Evolutionary conservation across 2,329 filamentous ascomycete genomes (phyloP), one percentile per base, ranked within the genome.

Genomic region (Fusarium sterilihyphosum): DNA sequence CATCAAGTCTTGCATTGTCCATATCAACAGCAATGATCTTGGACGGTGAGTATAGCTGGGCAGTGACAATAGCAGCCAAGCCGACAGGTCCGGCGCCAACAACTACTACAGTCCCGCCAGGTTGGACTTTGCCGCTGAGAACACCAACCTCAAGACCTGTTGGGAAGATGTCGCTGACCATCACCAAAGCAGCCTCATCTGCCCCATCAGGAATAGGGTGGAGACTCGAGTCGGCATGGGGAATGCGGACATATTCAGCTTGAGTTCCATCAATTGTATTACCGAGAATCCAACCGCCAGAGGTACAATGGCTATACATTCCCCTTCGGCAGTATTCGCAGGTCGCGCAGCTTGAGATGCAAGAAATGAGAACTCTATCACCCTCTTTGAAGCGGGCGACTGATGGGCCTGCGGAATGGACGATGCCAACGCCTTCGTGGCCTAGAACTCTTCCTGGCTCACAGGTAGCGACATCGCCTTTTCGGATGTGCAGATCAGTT

Each of bases 11-110:
- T 46, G 83, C 82, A 6, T 82, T 79, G 65, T 90, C 88, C 44
- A 81, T 80, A 73, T 90, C 89, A 29, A 91, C 80, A 69, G 86
- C 83, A 16, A 90, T 85, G 31, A 90, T 80, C 67, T 83, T 80
- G 6, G 84, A 81, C 1, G 89, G 88, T 0, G 86, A 85, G 75
- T 89, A 90, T 58, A 91, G 81, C 75, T 86, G 84, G 6, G 88
- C 84, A 8, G 88, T 88, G 49, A 90, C 81, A n/a, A 89, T 78
- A 2, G 85, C 85, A 1, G 87, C 86, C n/a, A 90, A 79, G 1
- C 89, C 89, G 4, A 91, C 84, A 0, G 88, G 88, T 0, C 89
- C 89, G 6, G 85, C 83, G 3, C 89, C 89, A 5, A 91, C 84
- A 59, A 91, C 85, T 0, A 83, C 88, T 2, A 90, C 86, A 2